A percentile compares a stretch with the other conserved stretches of the same genome.
Conservation (phyloP, 2,329 filamentous ascomycete genomes). For the Ophiostoma triangulosporum region DNA sequence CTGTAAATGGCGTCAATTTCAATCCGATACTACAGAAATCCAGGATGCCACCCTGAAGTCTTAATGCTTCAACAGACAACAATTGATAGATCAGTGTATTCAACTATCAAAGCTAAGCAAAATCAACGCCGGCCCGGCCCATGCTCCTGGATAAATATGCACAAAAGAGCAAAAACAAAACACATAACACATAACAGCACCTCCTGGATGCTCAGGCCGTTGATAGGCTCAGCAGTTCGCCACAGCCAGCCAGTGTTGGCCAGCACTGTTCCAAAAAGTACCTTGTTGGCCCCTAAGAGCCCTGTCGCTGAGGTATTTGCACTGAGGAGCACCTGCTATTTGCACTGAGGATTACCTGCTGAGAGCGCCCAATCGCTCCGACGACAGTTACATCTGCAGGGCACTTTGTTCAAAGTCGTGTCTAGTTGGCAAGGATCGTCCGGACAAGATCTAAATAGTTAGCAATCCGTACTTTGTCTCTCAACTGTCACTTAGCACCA, state of each 20-base stretch:
- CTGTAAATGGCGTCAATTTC: no score
- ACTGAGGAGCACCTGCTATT: no score
- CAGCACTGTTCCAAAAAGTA: background rate
- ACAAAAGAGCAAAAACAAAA: background rate
- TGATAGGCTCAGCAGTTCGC: background rate
- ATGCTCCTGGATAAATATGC: constrained; percentile 6
- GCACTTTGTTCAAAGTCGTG: background rate
- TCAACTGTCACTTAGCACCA: background rate
- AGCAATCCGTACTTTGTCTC: background rate
- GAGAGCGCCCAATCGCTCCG: no score
- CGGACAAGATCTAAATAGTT: constrained; percentile 56
- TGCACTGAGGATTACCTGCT: no score
- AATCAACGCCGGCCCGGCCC: constrained; percentile 12
- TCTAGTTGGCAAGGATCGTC: constrained; percentile 73
- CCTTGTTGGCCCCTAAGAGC: background rate
- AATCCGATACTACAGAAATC: no score
- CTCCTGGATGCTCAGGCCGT: background rate
- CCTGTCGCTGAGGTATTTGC: no score
- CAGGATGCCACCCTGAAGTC: no score
- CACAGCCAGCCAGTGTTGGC: no score
- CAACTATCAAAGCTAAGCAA: constrained; percentile 4
- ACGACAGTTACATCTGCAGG: background rate
- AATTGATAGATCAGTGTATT: constrained; percentile 7
- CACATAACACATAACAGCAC: background rate
- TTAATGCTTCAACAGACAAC: background rate